These are phyloP conservation scores for Spatholobus suberectus DNA, from an alignment of 306 rosid genomes.

Conservation along the genomic window DNA sequence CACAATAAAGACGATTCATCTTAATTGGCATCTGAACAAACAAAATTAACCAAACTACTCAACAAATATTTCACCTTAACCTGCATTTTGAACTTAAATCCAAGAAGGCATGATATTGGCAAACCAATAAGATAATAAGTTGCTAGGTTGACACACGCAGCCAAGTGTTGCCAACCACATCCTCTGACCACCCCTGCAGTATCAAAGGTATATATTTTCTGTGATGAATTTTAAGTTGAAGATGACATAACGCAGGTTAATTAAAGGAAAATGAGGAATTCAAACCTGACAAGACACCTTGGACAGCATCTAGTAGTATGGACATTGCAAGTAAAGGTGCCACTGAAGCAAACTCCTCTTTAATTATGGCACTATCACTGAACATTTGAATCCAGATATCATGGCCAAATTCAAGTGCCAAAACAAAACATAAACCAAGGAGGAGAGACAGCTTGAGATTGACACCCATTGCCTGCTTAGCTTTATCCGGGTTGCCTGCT, in stretches of 20 bases:
- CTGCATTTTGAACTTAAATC: conserved; percentile 59
- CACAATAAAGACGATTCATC: neutral
- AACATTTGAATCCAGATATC: conserved; percentile 65
- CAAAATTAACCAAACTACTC: neutral
- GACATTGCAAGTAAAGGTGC: conserved; percentile 73
- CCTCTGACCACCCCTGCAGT: conserved; percentile 86
- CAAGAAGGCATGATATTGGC: conserved; percentile 64
- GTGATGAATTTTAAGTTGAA: neutral
- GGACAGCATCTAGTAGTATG: conserved; percentile 63
- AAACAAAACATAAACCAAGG: conserved; percentile 55
- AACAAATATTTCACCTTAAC: conserved; percentile 54
- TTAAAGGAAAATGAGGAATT: neutral
- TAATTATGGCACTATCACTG: conserved; percentile 51
- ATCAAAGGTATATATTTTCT: neutral
- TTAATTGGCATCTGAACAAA: no score
- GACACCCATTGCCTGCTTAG: conserved; percentile 74
- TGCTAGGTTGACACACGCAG: conserved; percentile 65
- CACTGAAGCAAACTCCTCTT: conserved; percentile 69
- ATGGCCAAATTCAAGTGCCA: conserved; percentile 63
- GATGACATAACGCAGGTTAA: neutral
- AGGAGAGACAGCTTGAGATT: conserved; percentile 67
- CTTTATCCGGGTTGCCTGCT: conserved; percentile 58
- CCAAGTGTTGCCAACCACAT: conserved; percentile 81
- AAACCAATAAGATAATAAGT: conserved; percentile 71
- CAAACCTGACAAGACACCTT: conserved; percentile 87